Conservation (phyloP, 257 asterid genomes). For the Gynochthodes officinalis region DNA sequence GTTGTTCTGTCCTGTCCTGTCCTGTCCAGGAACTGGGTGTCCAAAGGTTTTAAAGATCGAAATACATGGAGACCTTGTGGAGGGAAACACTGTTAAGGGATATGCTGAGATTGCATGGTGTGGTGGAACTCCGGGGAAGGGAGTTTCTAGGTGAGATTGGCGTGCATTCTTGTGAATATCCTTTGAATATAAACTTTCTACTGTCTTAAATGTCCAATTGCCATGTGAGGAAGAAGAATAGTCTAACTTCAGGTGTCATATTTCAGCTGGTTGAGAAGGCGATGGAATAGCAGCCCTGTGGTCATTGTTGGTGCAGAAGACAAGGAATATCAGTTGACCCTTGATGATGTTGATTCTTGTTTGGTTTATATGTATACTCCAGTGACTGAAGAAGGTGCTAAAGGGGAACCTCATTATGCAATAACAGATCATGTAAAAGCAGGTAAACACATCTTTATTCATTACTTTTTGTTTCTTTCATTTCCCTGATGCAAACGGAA, state of each 20-base stretch:
- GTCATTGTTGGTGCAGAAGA: slow-evolving; percentile 89
- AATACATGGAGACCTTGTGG: slow-evolving; percentile 76
- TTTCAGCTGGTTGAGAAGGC: slow-evolving; percentile 85
- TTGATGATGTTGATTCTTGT: slow-evolving; percentile 88
- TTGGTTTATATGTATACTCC: slow-evolving; percentile 96
- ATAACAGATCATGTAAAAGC: slow-evolving; percentile 93
- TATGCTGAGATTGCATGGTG: slow-evolving; percentile 92
- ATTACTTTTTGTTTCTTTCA: background rate
- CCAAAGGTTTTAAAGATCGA: slow-evolving; percentile 90
- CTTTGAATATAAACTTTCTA: slow-evolving; percentile 6
- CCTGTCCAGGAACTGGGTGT: slow-evolving; percentile 70
- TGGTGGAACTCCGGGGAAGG: slow-evolving; percentile 94
- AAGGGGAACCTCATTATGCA: slow-evolving; percentile 97
- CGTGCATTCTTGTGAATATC: slow-evolving; percentile 12
- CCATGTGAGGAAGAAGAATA: slow-evolving; percentile 9
- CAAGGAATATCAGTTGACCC: slow-evolving; percentile 67
- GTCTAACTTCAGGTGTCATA: slow-evolving; percentile 20
- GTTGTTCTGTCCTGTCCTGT: slow-evolving; percentile 20
- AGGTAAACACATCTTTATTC: slow-evolving; percentile 39
- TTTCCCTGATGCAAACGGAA: background rate
- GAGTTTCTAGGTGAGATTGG: slow-evolving; percentile 80
- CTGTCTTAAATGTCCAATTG: background rate
- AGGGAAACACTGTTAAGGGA: slow-evolving; percentile 78
- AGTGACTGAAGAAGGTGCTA: slow-evolving; percentile 87
- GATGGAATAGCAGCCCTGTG: slow-evolving; percentile 89